Evolutionary conservation across 169 alveolate genomes (phyloP).

Genomic region (Eimeria sp.): DNA sequence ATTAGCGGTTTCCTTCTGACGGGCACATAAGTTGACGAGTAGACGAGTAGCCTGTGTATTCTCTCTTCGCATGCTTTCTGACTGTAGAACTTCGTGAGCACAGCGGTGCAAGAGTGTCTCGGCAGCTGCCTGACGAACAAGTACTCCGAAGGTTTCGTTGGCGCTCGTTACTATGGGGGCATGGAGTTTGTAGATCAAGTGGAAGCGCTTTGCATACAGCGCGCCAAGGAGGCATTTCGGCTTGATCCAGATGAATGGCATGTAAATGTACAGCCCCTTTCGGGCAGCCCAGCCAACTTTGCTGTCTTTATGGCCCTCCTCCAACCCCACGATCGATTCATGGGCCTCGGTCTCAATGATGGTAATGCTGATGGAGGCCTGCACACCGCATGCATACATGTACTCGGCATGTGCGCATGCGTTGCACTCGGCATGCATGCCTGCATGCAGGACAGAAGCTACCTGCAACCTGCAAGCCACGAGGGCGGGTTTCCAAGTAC

Average conservation of each 20-base stretch:
- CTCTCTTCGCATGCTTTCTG: background rate
- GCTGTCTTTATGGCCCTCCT: constrained; percentile 97
- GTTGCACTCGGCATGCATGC: background rate
- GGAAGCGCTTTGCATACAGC: constrained; percentile 93
- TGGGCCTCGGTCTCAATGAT: constrained; percentile 98
- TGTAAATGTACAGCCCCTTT: constrained; percentile 98
- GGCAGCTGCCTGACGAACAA: constrained; percentile 96
- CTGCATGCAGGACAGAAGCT: background rate
- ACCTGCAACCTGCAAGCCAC: background rate
- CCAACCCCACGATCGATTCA: constrained; percentile 97
- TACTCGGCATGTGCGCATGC: background rate
- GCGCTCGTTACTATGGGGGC: constrained; percentile 97
- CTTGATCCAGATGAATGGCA: constrained; percentile 98
- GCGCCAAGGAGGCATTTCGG: constrained; percentile 97
- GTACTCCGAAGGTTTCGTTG: constrained; percentile 98
- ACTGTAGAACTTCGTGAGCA: constrained; percentile 84
- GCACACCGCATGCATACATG: background rate
- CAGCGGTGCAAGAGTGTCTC: constrained; percentile 95
- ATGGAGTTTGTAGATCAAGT: constrained; percentile 93
- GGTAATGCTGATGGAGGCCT: constrained; percentile 95
- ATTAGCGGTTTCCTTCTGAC: background rate
- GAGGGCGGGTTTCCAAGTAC: background rate
- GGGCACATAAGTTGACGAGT: background rate
- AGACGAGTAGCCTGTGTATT: background rate
- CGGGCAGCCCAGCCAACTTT: constrained; percentile 98